phyloP scores from a whole-genome alignment of 495 filamentous ascomycete genomes.

The Daldinia decipiens region DNA sequence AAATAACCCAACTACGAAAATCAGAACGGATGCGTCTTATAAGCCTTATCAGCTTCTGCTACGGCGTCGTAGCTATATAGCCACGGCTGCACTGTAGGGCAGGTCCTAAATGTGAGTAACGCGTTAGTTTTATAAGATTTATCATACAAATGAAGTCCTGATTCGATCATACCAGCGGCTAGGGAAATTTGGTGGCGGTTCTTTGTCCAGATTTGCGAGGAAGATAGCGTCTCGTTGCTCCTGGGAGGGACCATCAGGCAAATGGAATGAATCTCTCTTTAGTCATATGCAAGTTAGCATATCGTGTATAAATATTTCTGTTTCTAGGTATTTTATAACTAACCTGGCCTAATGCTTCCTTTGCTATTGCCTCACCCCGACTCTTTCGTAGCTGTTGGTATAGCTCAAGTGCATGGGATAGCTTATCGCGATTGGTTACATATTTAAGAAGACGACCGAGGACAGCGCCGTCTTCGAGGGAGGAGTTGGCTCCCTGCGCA shows the following conservation, averaged over 20 bases:
- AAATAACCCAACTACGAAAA: background rate
- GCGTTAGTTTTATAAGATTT: slow-evolving; percentile 1
- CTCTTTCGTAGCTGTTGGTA: slow-evolving; percentile 72
- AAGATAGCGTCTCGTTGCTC: slow-evolving; percentile 62
- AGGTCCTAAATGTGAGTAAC: slow-evolving; percentile 55
- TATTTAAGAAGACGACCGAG: slow-evolving; percentile 64
- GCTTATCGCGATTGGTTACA: slow-evolving; percentile 57
- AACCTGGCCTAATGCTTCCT: slow-evolving; percentile 49
- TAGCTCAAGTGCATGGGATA: slow-evolving; percentile 57
- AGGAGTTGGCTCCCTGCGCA: slow-evolving; percentile 68
- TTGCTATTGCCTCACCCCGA: slow-evolving; percentile 66
- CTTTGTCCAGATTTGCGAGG: slow-evolving; percentile 51
- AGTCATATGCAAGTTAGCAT: slow-evolving; percentile 59
- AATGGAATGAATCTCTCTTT: slow-evolving; percentile 68
- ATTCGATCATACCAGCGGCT: slow-evolving; percentile 36
- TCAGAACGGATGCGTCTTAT: slow-evolving; percentile 53
- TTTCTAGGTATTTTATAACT: background rate
- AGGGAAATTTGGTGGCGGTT: slow-evolving; percentile 33
- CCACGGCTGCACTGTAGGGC: slow-evolving; percentile 63
- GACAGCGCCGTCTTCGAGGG: slow-evolving; percentile 65
- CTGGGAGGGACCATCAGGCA: slow-evolving; percentile 66
- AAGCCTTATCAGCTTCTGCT: slow-evolving; percentile 62
- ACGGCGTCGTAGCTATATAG: slow-evolving; percentile 65
- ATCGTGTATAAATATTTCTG: background rate
- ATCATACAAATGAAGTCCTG: background rate